These are phyloP conservation scores for Yamadazyma triangularis DNA, from an alignment of 1,139 yeast genomes.

Conservation along the genomic window DNA sequence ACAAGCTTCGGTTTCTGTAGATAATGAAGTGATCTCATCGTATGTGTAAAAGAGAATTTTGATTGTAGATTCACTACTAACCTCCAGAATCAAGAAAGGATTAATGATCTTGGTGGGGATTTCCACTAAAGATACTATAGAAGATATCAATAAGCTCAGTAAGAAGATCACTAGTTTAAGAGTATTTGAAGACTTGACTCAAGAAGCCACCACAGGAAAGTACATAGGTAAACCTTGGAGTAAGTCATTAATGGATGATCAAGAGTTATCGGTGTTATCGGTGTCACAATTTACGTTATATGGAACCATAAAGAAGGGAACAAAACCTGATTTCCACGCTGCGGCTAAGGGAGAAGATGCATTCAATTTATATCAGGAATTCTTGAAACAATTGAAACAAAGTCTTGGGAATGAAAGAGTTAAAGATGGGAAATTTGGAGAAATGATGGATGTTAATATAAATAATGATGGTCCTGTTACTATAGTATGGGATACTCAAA, in stretches of 20 bases:
- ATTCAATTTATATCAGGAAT: constrained; percentile 56
- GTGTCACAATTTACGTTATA: constrained; percentile 90
- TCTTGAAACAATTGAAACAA: constrained; percentile 44
- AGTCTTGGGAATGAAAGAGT: constrained; percentile 63
- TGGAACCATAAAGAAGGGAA: constrained; percentile 80
- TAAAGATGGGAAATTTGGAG: constrained; percentile 88
- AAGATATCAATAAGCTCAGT: constrained; percentile 67
- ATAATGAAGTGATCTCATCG: constrained; percentile 59
- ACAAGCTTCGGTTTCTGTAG: constrained; percentile 82
- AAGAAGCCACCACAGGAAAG: constrained; percentile 25
- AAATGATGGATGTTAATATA: constrained; percentile 90
- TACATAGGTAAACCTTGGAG: constrained; percentile 64
- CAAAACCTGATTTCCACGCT: constrained; percentile 88
- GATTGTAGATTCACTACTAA: no score
- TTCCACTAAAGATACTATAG: constrained; percentile 67
- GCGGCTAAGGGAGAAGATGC: constrained; percentile 87
- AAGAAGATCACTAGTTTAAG: constrained; percentile 61
- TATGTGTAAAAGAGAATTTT: no score
- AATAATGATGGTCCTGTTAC: constrained; percentile 87
- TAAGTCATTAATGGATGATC: constrained; percentile 28
- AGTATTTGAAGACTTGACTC: constrained; percentile 59
- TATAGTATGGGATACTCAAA: constrained; percentile 62
- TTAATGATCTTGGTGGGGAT: constrained; percentile 81
- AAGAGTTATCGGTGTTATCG: constrained; percentile 32
- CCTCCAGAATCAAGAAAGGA: constrained; percentile 75